Conservation (phyloP, 2,329 filamentous ascomycete species). For the Diaporthe batatas region DNA sequence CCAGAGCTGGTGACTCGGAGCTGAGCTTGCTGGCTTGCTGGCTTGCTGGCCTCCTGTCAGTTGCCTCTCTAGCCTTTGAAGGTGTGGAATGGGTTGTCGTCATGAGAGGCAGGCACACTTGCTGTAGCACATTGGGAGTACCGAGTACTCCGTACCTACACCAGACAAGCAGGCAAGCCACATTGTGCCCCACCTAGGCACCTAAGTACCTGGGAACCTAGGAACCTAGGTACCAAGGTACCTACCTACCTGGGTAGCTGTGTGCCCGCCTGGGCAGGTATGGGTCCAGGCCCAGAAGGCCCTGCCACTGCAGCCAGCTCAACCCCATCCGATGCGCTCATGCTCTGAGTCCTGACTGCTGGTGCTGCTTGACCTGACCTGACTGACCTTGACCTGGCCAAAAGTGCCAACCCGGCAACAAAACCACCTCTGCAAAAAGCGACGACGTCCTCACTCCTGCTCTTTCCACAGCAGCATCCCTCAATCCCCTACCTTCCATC, state of each 20-base stretch:
- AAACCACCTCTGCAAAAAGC: constrained; percentile 31
- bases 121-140: background rate
- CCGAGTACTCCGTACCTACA: too few species aligned
- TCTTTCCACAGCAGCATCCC: constrained; percentile 27
- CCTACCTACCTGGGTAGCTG: background rate
- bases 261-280: background rate
- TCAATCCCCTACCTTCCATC: constrained; percentile 31
- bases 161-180: constrained; percentile 9
- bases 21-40: background rate
- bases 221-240: constrained; percentile 12
- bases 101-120: background rate
- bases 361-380: background rate
- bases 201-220: too few species aligned
- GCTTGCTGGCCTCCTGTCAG: background rate
- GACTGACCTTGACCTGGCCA: constrained; percentile 22
- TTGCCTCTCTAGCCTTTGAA: background rate
- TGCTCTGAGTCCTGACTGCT: constrained; percentile 7
- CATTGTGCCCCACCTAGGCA: background rate
- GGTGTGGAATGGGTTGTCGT: constrained; percentile 23
- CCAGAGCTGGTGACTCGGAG: background rate
- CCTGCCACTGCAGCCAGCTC: constrained; percentile 1
- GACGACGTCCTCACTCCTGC: constrained; percentile 25
- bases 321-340: constrained; percentile 24
- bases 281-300: constrained; percentile 21
- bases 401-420: constrained; percentile 18